phyloP scores from a whole-genome alignment of 2,329 filamentous ascomycete genomes.

The Curvularia eragrostidis region DNA sequence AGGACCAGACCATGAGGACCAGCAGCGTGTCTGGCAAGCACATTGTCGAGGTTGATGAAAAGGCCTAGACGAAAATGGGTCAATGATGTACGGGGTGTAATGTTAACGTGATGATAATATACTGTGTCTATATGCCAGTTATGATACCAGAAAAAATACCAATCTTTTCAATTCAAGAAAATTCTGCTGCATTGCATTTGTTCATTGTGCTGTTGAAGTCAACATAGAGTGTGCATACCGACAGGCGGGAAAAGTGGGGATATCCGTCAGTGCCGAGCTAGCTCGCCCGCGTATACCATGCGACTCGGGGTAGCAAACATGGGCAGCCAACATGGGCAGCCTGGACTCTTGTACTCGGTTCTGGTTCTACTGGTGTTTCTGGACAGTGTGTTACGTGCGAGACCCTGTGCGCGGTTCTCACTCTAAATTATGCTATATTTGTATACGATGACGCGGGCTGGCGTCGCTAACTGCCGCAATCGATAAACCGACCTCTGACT shows the following conservation, averaged over 20 bases:
- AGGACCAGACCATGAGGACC: constrained; percentile 39
- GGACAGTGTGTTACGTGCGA: not conserved
- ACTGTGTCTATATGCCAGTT: not conserved
- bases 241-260: not conserved
- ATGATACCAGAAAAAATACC: constrained; percentile 17
- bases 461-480: not conserved
- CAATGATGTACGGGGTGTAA: not conserved
- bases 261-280: not conserved
- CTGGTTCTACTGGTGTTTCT: not conserved
- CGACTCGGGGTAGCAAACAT: not conserved
- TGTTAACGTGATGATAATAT: constrained; percentile 11
- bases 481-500: not conserved
- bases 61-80: constrained; percentile 16
- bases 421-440: not conserved
- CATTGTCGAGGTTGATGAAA: constrained; percentile 25
- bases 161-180: constrained; percentile 1
- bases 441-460: not conserved
- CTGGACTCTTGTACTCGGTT: not conserved
- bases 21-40: constrained; percentile 32
- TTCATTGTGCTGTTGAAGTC: no score
- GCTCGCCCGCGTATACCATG: not conserved
- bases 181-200: not conserved
- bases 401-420: not conserved
- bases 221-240: not conserved
- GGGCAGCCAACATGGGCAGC: not conserved